These are phyloP conservation scores for Aureobasidium pullulans DNA, from an alignment of 2,329 filamentous ascomycete species.

Conservation along the genomic window DNA sequence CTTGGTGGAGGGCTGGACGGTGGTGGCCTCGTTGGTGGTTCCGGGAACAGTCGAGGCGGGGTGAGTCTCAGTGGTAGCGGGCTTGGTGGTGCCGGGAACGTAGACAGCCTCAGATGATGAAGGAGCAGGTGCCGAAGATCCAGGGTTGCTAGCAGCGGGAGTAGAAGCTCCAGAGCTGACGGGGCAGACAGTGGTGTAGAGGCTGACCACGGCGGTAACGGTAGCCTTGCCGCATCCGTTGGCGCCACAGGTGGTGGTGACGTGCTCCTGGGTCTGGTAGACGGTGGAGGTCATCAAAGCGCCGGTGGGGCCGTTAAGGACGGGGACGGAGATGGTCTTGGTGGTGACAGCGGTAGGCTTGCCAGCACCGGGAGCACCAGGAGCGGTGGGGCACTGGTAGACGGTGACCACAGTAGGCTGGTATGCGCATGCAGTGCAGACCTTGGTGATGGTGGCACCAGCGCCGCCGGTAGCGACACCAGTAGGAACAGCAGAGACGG, in stretches of 20 bases:
- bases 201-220: conserved; percentile 8
- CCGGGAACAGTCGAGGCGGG: background rate
- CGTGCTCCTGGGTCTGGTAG: background rate
- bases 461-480: background rate
- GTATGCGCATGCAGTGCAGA: conserved; percentile 8
- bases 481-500: background rate
- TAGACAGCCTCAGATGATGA: background rate
- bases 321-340: background rate
- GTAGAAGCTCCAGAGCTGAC: background rate
- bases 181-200: conserved; percentile 14
- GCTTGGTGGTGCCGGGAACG: background rate
- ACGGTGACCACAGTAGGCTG: background rate
- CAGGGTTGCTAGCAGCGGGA: background rate
- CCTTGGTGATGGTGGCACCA: background rate
- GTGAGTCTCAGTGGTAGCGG: background rate
- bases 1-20: background rate
- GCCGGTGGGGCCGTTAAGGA: background rate
- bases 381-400: conserved; percentile 1
- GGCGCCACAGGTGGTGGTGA: conserved; percentile 2
- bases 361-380: background rate
- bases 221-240: conserved; percentile 11
- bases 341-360: background rate
- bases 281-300: background rate
- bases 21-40: background rate
- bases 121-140: background rate